These are phyloP conservation scores for Fusarium pilosicola DNA, from an alignment of 2,329 filamentous ascomycete genomes.

Conservation along the genomic window DNA sequence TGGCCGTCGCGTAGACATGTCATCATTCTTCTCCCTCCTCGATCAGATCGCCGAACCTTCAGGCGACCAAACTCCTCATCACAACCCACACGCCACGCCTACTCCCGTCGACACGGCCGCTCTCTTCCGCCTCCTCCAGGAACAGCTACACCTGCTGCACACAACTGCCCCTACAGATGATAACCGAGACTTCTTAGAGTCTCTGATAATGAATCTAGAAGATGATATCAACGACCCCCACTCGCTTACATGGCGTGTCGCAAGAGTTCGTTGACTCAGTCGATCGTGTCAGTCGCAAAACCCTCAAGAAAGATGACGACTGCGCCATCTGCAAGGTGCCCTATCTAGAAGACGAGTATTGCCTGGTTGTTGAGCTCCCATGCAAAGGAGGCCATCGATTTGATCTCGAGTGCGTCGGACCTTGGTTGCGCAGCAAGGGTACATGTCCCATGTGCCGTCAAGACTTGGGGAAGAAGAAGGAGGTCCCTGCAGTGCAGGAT, in stretches of 20 bases:
- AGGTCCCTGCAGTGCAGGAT: conserved; percentile 56
- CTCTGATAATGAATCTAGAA: conserved; percentile 60
- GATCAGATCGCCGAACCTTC: conserved; percentile 59
- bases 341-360: conserved; percentile 70
- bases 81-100: conserved; percentile 67
- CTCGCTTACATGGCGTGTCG: conserved; percentile 62
- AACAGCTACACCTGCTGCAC: conserved; percentile 65
- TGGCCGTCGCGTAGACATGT: conserved; percentile 70
- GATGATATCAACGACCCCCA: conserved; percentile 62
- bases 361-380: conserved; percentile 71
- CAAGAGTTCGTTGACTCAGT: conserved; percentile 69
- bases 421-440: conserved; percentile 72
- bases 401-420: conserved; percentile 74
- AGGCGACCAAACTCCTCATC: conserved; percentile 50
- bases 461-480: conserved; percentile 67
- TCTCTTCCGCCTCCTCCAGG: conserved; percentile 67
- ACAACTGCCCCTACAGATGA: conserved; percentile 58
- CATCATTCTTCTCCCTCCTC: conserved; percentile 68
- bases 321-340: conserved; percentile 72
- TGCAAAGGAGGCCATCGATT: conserved; percentile 68
- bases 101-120: conserved; percentile 68
- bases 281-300: conserved; percentile 66
- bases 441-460: conserved; percentile 72
- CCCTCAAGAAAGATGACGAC: conserved; percentile 60
- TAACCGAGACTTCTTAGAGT: conserved; percentile 62